phyloP scores from a whole-genome alignment of 495 filamentous ascomycete species.

The Xylaria scruposa region DNA sequence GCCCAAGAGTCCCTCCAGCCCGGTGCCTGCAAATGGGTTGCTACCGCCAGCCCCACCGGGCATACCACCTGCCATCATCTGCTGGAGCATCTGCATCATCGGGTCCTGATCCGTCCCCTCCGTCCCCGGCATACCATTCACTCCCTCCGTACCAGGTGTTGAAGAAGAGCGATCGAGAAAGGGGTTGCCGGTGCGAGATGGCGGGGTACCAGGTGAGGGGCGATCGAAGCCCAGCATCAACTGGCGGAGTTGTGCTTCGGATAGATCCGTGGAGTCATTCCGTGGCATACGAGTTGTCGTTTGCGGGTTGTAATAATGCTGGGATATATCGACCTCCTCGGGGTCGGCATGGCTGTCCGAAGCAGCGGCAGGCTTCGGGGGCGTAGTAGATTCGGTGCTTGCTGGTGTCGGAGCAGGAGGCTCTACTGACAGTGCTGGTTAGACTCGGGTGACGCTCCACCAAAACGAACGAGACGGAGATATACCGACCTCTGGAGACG shows the following conservation, averaged over 20 bases:
- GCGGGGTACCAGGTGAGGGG: slow-evolving; percentile 25
- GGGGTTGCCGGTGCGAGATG: slow-evolving; percentile 28
- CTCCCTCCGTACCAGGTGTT: slow-evolving; percentile 32
- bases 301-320: slow-evolving; percentile 60
- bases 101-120: slow-evolving; percentile 41
- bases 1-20: slow-evolving; percentile 42
- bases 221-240: slow-evolving; percentile 49
- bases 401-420: slow-evolving; percentile 25
- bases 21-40: slow-evolving; percentile 37
- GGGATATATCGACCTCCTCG: slow-evolving; percentile 75
- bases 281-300: slow-evolving; percentile 41
- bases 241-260: slow-evolving; percentile 52
- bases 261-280: slow-evolving; percentile 40
- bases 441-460: neutral
- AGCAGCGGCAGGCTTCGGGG: slow-evolving; percentile 26
- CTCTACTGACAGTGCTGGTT: slow-evolving; percentile 11
- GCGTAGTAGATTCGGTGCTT: slow-evolving; percentile 19
- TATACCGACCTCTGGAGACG: slow-evolving; percentile 53
- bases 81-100: slow-evolving; percentile 47
- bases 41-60: slow-evolving; percentile 47
- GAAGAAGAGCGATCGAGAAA: slow-evolving; percentile 41
- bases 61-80: slow-evolving; percentile 53
- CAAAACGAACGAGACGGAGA: neutral
- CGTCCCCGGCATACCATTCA: slow-evolving; percentile 30
- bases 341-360: slow-evolving; percentile 61